Base-by-base conservation (phyloP, 2,329 filamentous ascomycete genomes). In the Sporothrix inflata region DNA sequence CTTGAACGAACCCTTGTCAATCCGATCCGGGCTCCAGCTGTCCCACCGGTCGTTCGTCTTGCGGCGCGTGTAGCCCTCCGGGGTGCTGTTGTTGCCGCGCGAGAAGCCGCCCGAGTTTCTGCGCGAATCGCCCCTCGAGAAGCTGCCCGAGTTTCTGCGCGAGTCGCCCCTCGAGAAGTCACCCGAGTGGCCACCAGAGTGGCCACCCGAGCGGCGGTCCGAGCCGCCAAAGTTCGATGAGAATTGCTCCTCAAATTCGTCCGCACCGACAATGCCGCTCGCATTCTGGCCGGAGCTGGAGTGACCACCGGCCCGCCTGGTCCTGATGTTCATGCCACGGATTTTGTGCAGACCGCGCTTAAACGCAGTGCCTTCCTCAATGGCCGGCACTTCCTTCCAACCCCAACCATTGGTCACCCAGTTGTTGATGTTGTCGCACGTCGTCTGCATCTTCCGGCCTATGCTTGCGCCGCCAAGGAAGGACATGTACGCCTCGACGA, bases 401-500 rank as follows among this genome's bases (percentile, higher is more conserved):
- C 88, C 87, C 83, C 87, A 87, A 24, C 84, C 87, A 19, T 82
- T 77, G 24, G 78, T 77, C 63, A 82, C 81, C 83, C 88, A 86
- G n/a, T 82, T 78, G 78, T 90, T 90, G 74, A 91, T 79, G 24
- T 84, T 82, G 3, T 83, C 76, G 21, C 89, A 81, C 8, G 86
- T 75, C 1, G 78, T 77, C 16, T 80, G 77, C 47, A 79, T 78
- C 66, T 78, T 84, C 82, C 47, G 82, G 74, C 38, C 57, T 3
- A 1, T 21, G 6, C 74, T 79, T 38, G 75, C 69, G 57, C 82
- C 82, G 70, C 90, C 89, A 57, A 92, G 85, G 61, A 88, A 79
- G 9, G 88, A 86, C 21, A 82, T 79, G 80, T 93, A 94, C 0
- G 85, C 83, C 2, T 81, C 80, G 14, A 76, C 77, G 72, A 89